Evolutionary conservation across 257 asterid genomes (phyloP).

Genomic region (Solanum boliviense): DNA sequence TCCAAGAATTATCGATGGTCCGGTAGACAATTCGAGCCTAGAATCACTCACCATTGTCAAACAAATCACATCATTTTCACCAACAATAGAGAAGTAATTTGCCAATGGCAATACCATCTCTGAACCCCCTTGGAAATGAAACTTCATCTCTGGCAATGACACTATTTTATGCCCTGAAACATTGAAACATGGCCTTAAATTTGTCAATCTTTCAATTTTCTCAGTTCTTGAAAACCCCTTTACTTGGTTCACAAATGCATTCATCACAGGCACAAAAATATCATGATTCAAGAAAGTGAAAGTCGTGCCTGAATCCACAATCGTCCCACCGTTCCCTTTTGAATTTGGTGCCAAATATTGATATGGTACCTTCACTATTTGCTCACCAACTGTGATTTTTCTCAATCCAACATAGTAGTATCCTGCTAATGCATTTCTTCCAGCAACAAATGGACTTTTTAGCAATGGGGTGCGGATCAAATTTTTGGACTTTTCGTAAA

Average conservation of each 20-base stretch:
- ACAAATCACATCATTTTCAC: conserved; percentile 31
- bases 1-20: conserved; percentile 77
- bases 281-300: conserved; percentile 44
- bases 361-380: conserved; percentile 21
- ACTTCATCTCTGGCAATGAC: conserved; percentile 43
- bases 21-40: conserved; percentile 26
- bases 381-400: conserved; percentile 56
- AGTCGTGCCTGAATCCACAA: conserved; percentile 84
- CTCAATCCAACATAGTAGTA: conserved; percentile 57
- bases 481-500: conserved; percentile 11
- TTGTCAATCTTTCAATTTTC: conserved; percentile 35
- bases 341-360: conserved; percentile 32
- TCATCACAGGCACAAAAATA: conserved; percentile 20
- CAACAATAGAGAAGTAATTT: conserved; percentile 48
- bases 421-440: conserved; percentile 18
- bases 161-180: conserved; percentile 26
- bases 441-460: conserved; percentile 25
- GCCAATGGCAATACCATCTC: conserved; percentile 59
- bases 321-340: conserved; percentile 67
- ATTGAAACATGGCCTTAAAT: conserved; percentile 65
- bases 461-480: conserved; percentile 44
- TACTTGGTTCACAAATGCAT: conserved; percentile 40
- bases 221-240: conserved; percentile 31
- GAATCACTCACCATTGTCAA: conserved; percentile 45
- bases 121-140: conserved; percentile 76